Base-by-base conservation (phyloP, 2,329 filamentous ascomycete species). In the Calonectria pseudoturangicola region DNA sequence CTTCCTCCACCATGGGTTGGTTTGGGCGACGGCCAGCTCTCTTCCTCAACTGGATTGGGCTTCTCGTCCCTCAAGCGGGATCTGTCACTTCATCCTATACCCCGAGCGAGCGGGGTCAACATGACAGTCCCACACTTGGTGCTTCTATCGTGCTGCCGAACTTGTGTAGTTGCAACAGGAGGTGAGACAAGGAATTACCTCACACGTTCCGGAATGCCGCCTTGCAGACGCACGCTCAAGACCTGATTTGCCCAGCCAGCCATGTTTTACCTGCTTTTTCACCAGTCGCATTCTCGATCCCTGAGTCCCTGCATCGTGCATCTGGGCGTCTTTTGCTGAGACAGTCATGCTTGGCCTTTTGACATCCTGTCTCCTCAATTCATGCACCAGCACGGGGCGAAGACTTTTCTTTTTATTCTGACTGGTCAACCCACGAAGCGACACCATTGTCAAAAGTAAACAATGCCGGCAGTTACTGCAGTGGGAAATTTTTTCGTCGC, bases 221-320 rank as follows among this genome's bases (percentile, higher is more conserved):
- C 72, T 69, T 73, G 73, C 70, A 74, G 58, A 36, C 43, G 47
- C 68, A 71, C 25, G 47, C 33, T 67, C 71, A 60, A 68, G 60
- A 51, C 51, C 54, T 78, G 58, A 78, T 76, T 76, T 71, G 70
- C 62, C 36, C 70, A 65, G 47, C n/a, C 27, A 21, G 45, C 27
- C 18, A 41, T 56, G 58, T 45, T 73, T 16, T 65, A n/a, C 66
- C 63, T 66, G 33, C 68, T 65, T 63, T 69, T 70, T 71, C 72
- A 70, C 70, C 62, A 75, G 68, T 71, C 65, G 71, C 71, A 54
- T 39, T 28, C 47, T 25, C 39, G 63, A 63, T 68, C 70, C 66
- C 75, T 70, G 70, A 69, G 74, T 62, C 74, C 76, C 74, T 79
- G 75, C 74, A 72, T 79, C 48, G 73, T 48, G 56, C 67, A 28